Evolutionary conservation across 371 early-diverging fungal species (phyloP).

Genomic region (Rhizopus arrhizus): DNA sequence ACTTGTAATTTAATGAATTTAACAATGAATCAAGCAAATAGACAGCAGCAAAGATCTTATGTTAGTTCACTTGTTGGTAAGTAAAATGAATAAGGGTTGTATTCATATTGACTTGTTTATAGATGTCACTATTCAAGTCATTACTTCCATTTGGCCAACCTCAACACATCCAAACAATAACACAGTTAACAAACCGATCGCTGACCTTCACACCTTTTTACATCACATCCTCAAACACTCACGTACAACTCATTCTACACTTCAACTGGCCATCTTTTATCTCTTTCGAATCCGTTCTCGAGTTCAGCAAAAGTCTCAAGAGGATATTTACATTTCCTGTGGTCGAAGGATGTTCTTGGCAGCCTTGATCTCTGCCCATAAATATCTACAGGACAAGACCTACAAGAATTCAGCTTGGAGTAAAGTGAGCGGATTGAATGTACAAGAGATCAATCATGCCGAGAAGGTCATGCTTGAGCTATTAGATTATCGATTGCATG

Average conservation of each 20-base stretch:
- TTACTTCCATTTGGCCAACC: constrained; percentile 59
- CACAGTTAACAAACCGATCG: constrained; percentile 34
- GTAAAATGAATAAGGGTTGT: background rate
- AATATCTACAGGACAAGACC: constrained; percentile 73
- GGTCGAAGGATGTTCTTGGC: constrained; percentile 80
- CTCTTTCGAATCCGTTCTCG: constrained; percentile 54
- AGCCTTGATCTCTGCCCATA: constrained; percentile 73
- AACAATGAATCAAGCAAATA: constrained; percentile 24
- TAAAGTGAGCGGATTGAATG: constrained; percentile 70
- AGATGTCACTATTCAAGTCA: constrained; percentile 60
- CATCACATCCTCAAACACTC: constrained; percentile 75
- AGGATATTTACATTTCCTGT: constrained; percentile 47
- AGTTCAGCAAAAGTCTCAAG: constrained; percentile 24
- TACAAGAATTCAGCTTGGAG: constrained; percentile 80
- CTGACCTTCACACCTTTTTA: constrained; percentile 67
- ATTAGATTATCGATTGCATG: constrained; percentile 73
- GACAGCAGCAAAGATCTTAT: constrained; percentile 33
- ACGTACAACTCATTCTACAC: constrained; percentile 73
- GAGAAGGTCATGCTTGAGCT: constrained; percentile 70
- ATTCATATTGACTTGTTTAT: constrained; percentile 1
- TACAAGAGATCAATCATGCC: constrained; percentile 69
- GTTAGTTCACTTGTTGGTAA: constrained; percentile 45
- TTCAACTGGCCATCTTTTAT: constrained; percentile 74
- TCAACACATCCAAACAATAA: constrained; percentile 17
- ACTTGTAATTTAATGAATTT: constrained; percentile 22